Evolutionary conservation across 2,329 filamentous ascomycete genomes (phyloP).

Genomic region (Pestalotiopsis sp.): DNA sequence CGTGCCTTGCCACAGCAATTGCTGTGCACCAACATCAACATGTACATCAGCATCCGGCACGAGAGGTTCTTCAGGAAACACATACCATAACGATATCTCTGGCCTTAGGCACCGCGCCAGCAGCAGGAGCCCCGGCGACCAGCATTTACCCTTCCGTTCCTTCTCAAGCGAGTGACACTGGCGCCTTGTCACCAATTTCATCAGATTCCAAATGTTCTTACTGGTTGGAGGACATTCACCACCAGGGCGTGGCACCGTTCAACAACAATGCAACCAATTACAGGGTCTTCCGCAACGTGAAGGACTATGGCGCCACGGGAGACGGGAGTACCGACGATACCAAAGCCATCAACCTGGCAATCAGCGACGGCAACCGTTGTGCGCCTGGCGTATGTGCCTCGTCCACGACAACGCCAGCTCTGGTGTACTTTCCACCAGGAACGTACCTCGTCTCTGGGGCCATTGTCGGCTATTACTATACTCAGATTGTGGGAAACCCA

Average conservation of each 20-base stretch:
- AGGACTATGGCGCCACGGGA: conserved; percentile 37
- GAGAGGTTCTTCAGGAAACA: background rate
- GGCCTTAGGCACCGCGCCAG: background rate
- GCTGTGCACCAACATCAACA: background rate
- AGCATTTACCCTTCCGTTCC: background rate
- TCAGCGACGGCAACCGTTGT: conserved; percentile 30
- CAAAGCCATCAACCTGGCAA: conserved; percentile 37
- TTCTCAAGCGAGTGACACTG: conserved; percentile 1
- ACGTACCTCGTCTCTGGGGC: conserved; percentile 74
- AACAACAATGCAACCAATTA: conserved; percentile 32
- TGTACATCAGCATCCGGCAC: background rate
- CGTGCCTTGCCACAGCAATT: conserved; percentile 12
- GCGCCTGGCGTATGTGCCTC: conserved; percentile 28
- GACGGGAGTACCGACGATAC: conserved; percentile 37
- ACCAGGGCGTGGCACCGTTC: conserved; percentile 37
- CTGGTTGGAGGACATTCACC: conserved; percentile 30
- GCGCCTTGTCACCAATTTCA: conserved; percentile 6
- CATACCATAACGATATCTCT: conserved; percentile 1
- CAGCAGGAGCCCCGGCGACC: background rate
- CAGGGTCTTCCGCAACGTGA: conserved; percentile 39
- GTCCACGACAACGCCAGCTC: conserved; percentile 29
- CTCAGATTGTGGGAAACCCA: conserved; percentile 60
- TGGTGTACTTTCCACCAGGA: conserved; percentile 43
- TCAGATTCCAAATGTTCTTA: conserved; percentile 13
- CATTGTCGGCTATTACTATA: conserved; percentile 78